Base-by-base conservation (phyloP, 1,284 basidiomycete species). In the Ustilago trichophora region DNA sequence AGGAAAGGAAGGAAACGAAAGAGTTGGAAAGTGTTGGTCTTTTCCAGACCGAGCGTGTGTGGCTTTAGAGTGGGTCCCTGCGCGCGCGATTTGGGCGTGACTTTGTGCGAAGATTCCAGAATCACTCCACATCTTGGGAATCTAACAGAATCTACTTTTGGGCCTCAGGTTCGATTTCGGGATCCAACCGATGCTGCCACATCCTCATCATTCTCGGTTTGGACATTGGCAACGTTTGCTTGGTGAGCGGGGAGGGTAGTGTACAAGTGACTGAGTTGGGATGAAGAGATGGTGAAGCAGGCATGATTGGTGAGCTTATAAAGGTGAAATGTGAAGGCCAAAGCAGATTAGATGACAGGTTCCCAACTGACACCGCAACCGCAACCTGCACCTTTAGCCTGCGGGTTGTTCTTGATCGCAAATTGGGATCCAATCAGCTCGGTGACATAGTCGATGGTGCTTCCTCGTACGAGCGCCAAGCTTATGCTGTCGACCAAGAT, bases 361-460 rank as follows among this genome's bases (percentile, higher is more conserved):
- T 93, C 91, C 91, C 91, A 93, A 81, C 91, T 93, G 38, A 93
- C 88, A 22, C 92, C 92, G 76, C 92, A 95, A 2, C 92, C 92
- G 68, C 92, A 94, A 0, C 91, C 91, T 51, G 85, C 87, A 0
- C 91, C 91, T 68, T 91, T 90, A 0, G 91, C 88, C 80, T 91
- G 90, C 4, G 92, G 93, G 70, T 94, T 95, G 16, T 89, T 87
- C 15, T 85, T 77, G 4, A 95, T 84, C 15, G 89, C 85, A 79
- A 95, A 95, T 54, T 88, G 89, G 77, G 89, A 91, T 5, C 92
- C 92, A 67, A 95, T 95, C 32, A 95, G 86, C 82, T 95, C 93
- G 0, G 92, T 93, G 0, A 90, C 90, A 77, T 88, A 95, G 82
- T 95, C 92, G 41, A 95, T 85, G 0, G 89, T 91, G 3, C 91